Base-by-base conservation (phyloP, 495 filamentous ascomycete species). In the Xanthoparmelia taractica region DNA sequence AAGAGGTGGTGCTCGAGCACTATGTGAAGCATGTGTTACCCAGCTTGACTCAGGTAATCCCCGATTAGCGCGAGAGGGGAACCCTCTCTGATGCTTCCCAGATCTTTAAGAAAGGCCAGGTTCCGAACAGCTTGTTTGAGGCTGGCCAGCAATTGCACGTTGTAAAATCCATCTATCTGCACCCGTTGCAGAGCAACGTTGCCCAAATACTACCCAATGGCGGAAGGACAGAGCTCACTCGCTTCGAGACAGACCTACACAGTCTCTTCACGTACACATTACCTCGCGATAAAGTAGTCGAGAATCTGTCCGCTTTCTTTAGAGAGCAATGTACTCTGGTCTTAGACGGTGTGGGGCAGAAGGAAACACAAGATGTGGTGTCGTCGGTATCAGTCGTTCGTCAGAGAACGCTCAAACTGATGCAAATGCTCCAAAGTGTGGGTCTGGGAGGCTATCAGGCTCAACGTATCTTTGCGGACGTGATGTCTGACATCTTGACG, bases 391-490 rank as follows among this genome's bases (percentile, higher is more conserved):
- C 40, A 34, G 57, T 62, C 41, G 43, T 68, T 17, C 63, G 57
- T 18, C 47, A 58, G 54, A 63, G 59, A 27, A 63, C 63, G 33
- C 70, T 85, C 27, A 75, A 77, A 38, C 73, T 90, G 23, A 74
- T 89, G 23, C 79, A 82, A 40, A 81, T 82, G 31, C 74, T 95
- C 20, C 79, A 86, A 60, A 80, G 83, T 31, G 85, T 92, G 11
- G 92, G 91, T 0, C 71, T 96, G 58, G 89, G 85, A 13, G 87
- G 87, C 11, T 85, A 89, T 64, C 80, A 79, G 60, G 89, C 89
- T 57, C 88, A 92, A 69, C 80, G 87, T 52, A 79, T 88, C 17
- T 90, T 94, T 66, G 91, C 88, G 29, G 79, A 85, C 63, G 80
- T 91, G 50, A 89, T 92, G 82, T 81, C 88, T 66, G 72, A 76